Conservation (phyloP, 345 rosid genomes). For the Erysimum cheiranthoides region DNA sequence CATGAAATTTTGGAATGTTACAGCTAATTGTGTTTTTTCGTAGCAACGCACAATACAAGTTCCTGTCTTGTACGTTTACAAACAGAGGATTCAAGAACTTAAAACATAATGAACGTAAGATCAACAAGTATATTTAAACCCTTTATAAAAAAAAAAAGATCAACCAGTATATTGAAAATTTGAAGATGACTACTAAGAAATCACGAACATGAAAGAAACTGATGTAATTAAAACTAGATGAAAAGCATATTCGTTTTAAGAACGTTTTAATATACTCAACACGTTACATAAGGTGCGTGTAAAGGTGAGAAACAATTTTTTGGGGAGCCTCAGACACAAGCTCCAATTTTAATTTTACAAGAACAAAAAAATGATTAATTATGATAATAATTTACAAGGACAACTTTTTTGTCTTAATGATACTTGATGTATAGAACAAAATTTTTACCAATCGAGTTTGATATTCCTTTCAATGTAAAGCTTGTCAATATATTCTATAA, state of each 20-base stretch:
- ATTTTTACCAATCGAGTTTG: conserved; percentile 70
- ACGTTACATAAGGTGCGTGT: conserved; percentile 11
- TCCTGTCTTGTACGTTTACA: no score
- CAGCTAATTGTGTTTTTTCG: not conserved
- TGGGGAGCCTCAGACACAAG: conserved; percentile 3
- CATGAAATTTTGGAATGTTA: no score
- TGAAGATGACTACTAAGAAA: not conserved
- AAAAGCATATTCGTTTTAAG: not conserved
- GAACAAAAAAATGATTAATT: not conserved
- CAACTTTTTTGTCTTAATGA: not conserved
- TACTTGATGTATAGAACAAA: not conserved
- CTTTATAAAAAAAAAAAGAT: no score
- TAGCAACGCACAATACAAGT: no score
- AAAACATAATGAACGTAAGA: not conserved
- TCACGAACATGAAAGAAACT: not conserved
- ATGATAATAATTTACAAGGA: conserved; percentile 29
- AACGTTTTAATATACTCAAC: conserved; percentile 10
- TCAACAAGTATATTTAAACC: not conserved
- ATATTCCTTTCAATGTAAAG: conserved; percentile 77
- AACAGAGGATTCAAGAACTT: no score
- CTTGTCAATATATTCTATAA: conserved; percentile 70
- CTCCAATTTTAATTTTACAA: conserved; percentile 20
- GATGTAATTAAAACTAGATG: not conserved
- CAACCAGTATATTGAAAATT: not conserved
- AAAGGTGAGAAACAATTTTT: not conserved